Percentiles rank a stretch among this genome's conserved stretches.
These are phyloP conservation scores for Umbelopsis isabellina DNA, from an alignment of 192 early-diverging fungal species.

Conservation along the genomic window DNA sequence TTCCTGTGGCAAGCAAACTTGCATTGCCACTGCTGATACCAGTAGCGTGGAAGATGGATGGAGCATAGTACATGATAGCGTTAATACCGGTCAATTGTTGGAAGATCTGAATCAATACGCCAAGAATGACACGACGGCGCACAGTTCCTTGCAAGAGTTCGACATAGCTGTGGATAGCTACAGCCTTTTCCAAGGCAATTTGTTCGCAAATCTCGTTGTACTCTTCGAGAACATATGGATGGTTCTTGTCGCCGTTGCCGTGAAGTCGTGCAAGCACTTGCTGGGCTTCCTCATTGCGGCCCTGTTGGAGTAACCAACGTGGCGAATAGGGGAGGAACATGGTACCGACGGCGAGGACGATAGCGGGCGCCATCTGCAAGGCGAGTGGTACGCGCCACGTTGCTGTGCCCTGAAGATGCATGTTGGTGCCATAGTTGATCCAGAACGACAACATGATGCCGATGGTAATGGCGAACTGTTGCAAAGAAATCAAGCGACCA, in stretches of 20 bases:
- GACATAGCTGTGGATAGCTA: constrained; percentile 61
- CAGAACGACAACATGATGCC: constrained; percentile 73
- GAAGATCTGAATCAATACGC: constrained; percentile 70
- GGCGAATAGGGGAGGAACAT: constrained; percentile 85
- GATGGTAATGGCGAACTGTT: constrained; percentile 93
- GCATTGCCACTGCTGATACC: constrained; percentile 37
- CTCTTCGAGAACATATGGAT: constrained; percentile 64
- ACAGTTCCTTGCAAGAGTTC: constrained; percentile 55
- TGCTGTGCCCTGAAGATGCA: constrained; percentile 41
- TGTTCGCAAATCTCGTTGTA: constrained; percentile 72
- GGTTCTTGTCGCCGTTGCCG: constrained; percentile 57
- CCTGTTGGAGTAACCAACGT: constrained; percentile 80
- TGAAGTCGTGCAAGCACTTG: constrained; percentile 73
- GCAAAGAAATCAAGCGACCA: constrained; percentile 82
- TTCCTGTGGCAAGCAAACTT: constrained; percentile 41
- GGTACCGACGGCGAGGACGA: constrained; percentile 68
- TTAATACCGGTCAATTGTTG: constrained; percentile 91
- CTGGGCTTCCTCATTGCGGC: constrained; percentile 70
- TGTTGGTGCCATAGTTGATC: constrained; percentile 36
- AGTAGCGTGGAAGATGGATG: constrained; percentile 43
- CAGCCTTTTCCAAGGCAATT: constrained; percentile 62
- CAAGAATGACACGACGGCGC: constrained; percentile 64
- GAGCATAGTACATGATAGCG: constrained; percentile 76
- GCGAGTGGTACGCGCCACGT: constrained; percentile 86
- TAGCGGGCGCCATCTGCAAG: constrained; percentile 80